Percentiles rank a stretch among this genome's conserved stretches.
phyloP scores from a whole-genome alignment of 1,139 yeast species.

The Casaregolazyma suthepensis region DNA sequence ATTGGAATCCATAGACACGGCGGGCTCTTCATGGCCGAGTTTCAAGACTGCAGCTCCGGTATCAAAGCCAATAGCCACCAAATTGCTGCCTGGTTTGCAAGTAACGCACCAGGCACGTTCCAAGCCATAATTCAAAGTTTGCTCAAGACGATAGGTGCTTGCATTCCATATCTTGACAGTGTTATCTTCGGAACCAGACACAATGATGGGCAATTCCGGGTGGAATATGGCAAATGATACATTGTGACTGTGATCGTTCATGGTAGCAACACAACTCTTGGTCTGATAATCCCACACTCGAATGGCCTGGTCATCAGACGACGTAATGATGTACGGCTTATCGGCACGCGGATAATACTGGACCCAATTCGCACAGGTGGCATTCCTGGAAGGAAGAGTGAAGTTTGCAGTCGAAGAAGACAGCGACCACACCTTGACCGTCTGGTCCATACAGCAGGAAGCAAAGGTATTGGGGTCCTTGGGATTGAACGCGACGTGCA shows the following conservation, averaged over 20 bases:
- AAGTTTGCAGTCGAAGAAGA: conserved; percentile 88
- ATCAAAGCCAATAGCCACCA: conserved; percentile 90
- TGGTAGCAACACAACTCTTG: conserved; percentile 87
- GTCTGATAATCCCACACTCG: conserved; percentile 98
- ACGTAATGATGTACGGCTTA: conserved; percentile 88
- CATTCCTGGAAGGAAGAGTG: conserved; percentile 85
- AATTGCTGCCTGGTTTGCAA: conserved; percentile 66
- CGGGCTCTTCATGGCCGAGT: conserved; percentile 91
- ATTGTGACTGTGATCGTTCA: conserved; percentile 89
- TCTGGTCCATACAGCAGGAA: conserved; percentile 90
- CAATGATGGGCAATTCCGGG: conserved; percentile 83
- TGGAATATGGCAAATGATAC: conserved; percentile 97
- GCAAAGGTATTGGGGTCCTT: conserved; percentile 98
- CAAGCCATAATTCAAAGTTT: conserved; percentile 81
- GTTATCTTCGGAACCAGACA: conserved; percentile 87
- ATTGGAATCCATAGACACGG: conserved; percentile 85
- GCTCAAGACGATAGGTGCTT: conserved; percentile 79
- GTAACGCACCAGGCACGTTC: conserved; percentile 98
- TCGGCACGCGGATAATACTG: conserved; percentile 96
- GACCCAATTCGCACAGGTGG: conserved; percentile 91
- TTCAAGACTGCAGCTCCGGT: conserved; percentile 84
- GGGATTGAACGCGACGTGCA: conserved; percentile 93
- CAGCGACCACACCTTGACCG: conserved; percentile 94
- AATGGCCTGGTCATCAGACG: conserved; percentile 88
- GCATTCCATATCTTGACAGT: conserved; percentile 94